phyloP scores from a whole-genome alignment of 1,139 yeast genomes.

The Yamadazyma songkhlaensis region DNA sequence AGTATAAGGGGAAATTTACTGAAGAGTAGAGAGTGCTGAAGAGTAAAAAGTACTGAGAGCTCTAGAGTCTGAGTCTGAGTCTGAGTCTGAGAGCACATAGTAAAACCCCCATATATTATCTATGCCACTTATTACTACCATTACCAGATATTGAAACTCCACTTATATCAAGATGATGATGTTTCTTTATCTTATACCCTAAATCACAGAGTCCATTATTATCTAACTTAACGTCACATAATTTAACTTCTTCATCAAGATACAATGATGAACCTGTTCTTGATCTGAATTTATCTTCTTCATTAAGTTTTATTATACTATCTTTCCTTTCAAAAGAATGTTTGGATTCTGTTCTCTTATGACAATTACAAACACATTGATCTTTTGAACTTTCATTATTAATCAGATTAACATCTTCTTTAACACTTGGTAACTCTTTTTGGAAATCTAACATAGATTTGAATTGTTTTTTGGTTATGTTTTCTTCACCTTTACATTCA shows the following conservation, averaged over 20 bases:
- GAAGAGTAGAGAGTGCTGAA: not conserved
- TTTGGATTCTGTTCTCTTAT: slow-evolving; percentile 2
- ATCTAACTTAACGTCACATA: slow-evolving; percentile 23
- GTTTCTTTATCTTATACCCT: slow-evolving; percentile 44
- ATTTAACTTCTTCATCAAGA: slow-evolving; percentile 12
- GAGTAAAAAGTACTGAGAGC: too few species aligned
- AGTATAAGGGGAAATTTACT: too few species aligned
- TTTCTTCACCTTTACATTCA: slow-evolving; percentile 3
- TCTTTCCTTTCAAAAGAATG: slow-evolving; percentile 2
- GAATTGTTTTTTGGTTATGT: slow-evolving; percentile 2
- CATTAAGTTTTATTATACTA: not conserved
- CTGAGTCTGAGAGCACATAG: too few species aligned
- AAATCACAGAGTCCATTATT: slow-evolving; percentile 38
- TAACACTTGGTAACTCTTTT: slow-evolving; percentile 19
- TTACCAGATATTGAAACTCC: slow-evolving; percentile 30
- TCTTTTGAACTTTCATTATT: not conserved
- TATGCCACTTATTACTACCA: slow-evolving; percentile 17
- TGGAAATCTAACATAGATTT: slow-evolving; percentile 13
- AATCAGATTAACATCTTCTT: slow-evolving; percentile 22
- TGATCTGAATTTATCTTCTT: not conserved
- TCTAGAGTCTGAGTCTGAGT: too few species aligned
- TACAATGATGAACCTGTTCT: slow-evolving; percentile 3
- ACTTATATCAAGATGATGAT: slow-evolving; percentile 43
- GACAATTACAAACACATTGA: slow-evolving; percentile 7
- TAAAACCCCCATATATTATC: not conserved